Evolutionary conservation across 208 protist genomes (phyloP), one percentile per base, ranked within the genome.

Genomic region (Trypanosoma caninum): DNA sequence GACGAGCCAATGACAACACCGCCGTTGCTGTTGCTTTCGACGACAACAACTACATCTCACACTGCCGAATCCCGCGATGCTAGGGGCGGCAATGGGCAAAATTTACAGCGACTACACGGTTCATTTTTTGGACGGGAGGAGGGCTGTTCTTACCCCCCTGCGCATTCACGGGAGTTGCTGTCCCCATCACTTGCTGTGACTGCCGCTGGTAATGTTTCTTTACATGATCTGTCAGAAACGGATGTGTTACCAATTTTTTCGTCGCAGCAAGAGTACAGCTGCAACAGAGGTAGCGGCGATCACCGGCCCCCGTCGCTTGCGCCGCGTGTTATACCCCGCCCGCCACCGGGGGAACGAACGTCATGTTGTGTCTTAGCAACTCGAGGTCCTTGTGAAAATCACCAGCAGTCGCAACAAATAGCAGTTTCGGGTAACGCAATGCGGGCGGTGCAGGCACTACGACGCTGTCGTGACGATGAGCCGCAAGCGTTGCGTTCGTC

Each of bases 401-500:
- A 4, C 25, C 45, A 50, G 22, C n/a, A 18, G 23, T 4, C 45
- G 22, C 20, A 8, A 25, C 20, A 18, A 25, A 2, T 11, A 30
- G 45, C n/a, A 30, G 45, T 41, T 23, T 40, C 44, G 20, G 63
- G 63, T 23, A 62, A 59, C 25, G 54, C 63, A 0, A 53, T 45
- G 30, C 53, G 57, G 11, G 53, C 55, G 2, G 53, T 69, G 30
- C 41, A 45, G 20, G 53, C 27, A 1, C 37, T 69, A 25, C 51
- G 63, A 11, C 31, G 37, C 8, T 47, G 34, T 16, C 63, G 41
- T 52, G 34, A 27, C 11, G 63, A 56, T 20, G 47, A 53, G n/a
- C 34, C 16, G 10, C 27, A 25, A 10, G 18, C 10, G 18, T 22
- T 13, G 10, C 54, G 11, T 6, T 25, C 20, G 20, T 14, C 45